phyloP scores from a whole-genome alignment of 495 filamentous ascomycete genomes.

The Rhypophila decipiens region DNA sequence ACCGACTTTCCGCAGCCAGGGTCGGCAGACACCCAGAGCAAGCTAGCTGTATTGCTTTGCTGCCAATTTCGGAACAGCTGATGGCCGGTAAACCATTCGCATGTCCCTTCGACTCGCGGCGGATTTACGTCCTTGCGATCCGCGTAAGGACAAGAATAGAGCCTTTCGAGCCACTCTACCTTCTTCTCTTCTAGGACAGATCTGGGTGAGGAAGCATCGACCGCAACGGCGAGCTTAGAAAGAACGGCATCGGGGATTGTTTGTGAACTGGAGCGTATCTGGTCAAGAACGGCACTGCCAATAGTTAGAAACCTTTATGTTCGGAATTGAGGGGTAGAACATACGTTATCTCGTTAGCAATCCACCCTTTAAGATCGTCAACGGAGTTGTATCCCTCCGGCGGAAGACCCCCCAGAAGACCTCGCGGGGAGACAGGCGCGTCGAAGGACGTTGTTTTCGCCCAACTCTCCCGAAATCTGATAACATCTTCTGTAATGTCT shows the following conservation, averaged over 20 bases:
- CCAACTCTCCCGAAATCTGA: background rate
- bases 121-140: constrained; percentile 43
- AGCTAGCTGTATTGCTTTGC: no score
- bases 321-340: background rate
- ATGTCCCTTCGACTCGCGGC: constrained; percentile 38
- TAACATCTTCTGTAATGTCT: no score
- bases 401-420: background rate
- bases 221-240: constrained; percentile 9
- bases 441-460: background rate
- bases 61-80: constrained; percentile 40
- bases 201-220: constrained; percentile 17
- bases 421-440: background rate
- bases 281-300: background rate
- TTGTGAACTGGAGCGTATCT: background rate
- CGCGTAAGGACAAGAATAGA: constrained; percentile 23
- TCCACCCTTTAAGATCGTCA: background rate
- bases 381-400: background rate
- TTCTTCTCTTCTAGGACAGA: no score
- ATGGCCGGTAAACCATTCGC: constrained; percentile 32
- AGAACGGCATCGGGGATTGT: background rate
- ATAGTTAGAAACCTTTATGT: background rate
- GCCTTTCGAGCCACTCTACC: constrained; percentile 2
- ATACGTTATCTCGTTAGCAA: constrained; percentile 1
- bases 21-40: no score
- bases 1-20: no score